These are phyloP conservation scores for Cercophora sp. DNA, from an alignment of 495 filamentous ascomycete genomes.

Conservation along the genomic window DNA sequence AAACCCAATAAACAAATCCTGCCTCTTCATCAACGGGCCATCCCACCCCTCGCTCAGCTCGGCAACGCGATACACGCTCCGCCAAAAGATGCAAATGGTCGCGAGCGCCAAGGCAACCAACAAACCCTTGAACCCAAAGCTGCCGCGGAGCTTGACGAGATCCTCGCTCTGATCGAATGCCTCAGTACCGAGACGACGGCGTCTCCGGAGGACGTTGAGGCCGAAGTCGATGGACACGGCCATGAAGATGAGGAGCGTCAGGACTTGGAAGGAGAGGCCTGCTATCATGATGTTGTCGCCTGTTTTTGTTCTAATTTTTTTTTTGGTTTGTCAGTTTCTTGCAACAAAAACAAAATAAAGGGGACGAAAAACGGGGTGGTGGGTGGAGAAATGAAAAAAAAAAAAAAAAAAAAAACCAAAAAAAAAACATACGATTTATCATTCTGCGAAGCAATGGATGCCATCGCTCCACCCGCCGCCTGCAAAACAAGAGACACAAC, in stretches of 20 bases:
- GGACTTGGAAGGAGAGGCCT: conserved; percentile 56
- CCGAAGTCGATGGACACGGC: conserved; percentile 40
- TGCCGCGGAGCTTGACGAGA: conserved; percentile 17
- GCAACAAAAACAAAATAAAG: too few species aligned
- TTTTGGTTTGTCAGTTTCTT: too few species aligned
- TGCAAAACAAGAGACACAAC: conserved; percentile 60
- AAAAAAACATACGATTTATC: too few species aligned
- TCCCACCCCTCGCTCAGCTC: conserved; percentile 63
- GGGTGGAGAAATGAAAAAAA: too few species aligned
- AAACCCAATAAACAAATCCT: conserved; percentile 63
- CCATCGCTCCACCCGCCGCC: conserved; percentile 58
- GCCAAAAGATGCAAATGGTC: conserved; percentile 57
- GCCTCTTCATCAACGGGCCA: conserved; percentile 52
- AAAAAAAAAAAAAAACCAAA: too few species aligned
- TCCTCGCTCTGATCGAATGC: conserved; percentile 25
- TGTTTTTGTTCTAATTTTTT: too few species aligned
- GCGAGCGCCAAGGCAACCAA: conserved; percentile 43
- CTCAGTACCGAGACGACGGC: conserved; percentile 18
- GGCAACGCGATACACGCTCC: conserved; percentile 59
- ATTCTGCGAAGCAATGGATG: conserved; percentile 43
- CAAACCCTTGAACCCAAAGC: conserved; percentile 36
- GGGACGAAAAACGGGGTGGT: too few species aligned
- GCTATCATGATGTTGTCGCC: conserved; percentile 67
- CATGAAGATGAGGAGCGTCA: conserved; percentile 49
- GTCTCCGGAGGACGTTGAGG: conserved; percentile 27